Evolutionary conservation across 2,329 filamentous ascomycete genomes (phyloP).

Genomic region (Calonectria pseudoreteaudii): DNA sequence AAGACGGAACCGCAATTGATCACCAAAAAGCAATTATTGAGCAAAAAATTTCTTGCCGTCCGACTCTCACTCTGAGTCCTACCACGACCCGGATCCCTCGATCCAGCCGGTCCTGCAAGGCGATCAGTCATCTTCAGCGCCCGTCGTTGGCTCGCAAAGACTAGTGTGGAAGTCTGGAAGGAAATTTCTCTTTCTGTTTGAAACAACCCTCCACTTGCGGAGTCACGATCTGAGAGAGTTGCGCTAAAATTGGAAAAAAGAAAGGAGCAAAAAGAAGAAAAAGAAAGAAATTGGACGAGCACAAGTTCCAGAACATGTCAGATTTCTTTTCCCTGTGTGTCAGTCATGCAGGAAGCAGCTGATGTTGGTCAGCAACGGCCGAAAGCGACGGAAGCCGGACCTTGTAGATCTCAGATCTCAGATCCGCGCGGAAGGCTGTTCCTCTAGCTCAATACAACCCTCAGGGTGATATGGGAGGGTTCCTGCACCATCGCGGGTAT

Average conservation of each 20-base stretch:
- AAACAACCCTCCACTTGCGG: neutral
- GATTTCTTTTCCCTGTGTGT: neutral
- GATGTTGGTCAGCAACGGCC: neutral
- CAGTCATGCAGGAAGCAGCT: neutral
- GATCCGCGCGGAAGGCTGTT: neutral
- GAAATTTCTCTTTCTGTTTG: neutral
- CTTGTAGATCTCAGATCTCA: slow-evolving; percentile 5
- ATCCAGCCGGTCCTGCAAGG: neutral
- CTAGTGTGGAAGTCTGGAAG: neutral
- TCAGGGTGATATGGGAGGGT: neutral
- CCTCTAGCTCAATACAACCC: neutral
- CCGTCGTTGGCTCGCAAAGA: neutral
- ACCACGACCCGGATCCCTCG: neutral
- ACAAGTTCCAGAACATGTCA: neutral
- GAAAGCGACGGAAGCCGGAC: neutral
- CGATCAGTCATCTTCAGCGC: neutral
- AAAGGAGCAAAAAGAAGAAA: too few relatives aligned
- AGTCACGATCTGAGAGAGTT: neutral
- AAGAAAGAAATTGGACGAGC: neutral
- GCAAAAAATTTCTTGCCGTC: neutral
- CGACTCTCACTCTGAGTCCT: neutral
- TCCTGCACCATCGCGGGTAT: slow-evolving; percentile 3
- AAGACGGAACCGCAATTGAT: neutral
- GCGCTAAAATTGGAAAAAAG: neutral
- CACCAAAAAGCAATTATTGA: neutral